Conservation (phyloP, 2,329 filamentous ascomycete species). For the Chalara sp. region DNA sequence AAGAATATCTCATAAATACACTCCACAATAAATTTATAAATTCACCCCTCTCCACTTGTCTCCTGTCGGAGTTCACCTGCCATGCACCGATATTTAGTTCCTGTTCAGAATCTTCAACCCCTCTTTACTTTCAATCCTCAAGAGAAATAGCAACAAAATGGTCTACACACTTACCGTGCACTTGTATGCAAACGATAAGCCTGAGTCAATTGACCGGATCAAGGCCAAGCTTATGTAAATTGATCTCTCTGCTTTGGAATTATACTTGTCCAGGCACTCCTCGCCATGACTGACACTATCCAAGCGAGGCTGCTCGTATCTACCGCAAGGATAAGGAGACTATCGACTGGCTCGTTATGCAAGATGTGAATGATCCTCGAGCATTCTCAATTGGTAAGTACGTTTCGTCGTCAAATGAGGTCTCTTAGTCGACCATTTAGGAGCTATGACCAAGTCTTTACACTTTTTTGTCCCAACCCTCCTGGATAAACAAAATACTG, state of each 20-base stretch:
- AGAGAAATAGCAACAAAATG: slow-evolving; percentile 35
- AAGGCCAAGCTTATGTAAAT: slow-evolving; percentile 53
- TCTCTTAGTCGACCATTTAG: too few species aligned
- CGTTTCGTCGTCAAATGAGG: too few species aligned
- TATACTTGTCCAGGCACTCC: not conserved
- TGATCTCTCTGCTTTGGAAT: not conserved
- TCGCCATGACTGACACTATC: not conserved
- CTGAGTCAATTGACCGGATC: slow-evolving; percentile 57
- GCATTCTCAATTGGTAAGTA: slow-evolving; percentile 58
- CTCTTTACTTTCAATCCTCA: too few species aligned
- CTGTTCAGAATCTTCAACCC: too few species aligned
- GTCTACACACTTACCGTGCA: slow-evolving; percentile 65
- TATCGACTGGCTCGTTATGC: slow-evolving; percentile 69
- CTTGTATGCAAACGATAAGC: slow-evolving; percentile 61
- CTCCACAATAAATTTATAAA: too few species aligned
- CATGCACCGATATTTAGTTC: too few species aligned
- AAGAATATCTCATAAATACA: too few species aligned
- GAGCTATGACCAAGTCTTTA: too few species aligned
- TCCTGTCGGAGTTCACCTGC: too few species aligned
- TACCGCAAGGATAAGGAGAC: slow-evolving; percentile 69
- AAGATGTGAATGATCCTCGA: slow-evolving; percentile 59
- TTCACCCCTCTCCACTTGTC: too few species aligned
- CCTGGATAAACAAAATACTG: too few species aligned
- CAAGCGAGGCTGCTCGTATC: slow-evolving; percentile 64
- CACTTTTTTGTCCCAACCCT: too few species aligned